Percentiles rank a stretch among this genome's conserved stretches.
phyloP scores from a whole-genome alignment of 2,329 filamentous ascomycete species.

The Ophiostoma sp. region DNA sequence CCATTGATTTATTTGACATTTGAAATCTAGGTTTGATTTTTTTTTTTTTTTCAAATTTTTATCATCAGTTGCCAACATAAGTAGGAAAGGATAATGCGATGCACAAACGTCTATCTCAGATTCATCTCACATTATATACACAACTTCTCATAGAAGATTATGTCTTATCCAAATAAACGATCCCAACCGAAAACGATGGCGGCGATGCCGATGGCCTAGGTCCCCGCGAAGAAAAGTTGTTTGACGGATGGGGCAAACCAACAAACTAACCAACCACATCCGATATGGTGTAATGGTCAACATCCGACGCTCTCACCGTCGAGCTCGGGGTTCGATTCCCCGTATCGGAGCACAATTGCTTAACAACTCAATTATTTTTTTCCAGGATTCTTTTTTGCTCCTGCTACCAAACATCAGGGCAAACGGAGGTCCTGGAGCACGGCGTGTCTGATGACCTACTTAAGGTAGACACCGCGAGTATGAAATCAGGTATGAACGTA shows the following conservation, averaged over 20 bases:
- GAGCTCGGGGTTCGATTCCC: constrained; percentile 25
- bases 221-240: neutral
- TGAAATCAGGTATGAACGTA: too few relatives aligned
- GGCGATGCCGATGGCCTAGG: neutral
- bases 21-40: too few relatives aligned
- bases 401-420: neutral
- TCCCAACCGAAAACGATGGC: neutral
- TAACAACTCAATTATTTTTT: neutral
- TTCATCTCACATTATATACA: neutral
- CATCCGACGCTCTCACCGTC: constrained; percentile 29
- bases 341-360: constrained; percentile 27
- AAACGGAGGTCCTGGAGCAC: neutral
- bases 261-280: constrained; percentile 15
- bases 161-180: neutral
- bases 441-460: too few relatives aligned
- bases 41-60: too few relatives aligned
- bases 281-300: constrained; percentile 31
- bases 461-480: too few relatives aligned
- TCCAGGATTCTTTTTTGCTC: neutral
- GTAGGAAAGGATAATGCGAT: too few relatives aligned
- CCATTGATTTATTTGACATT: too few relatives aligned
- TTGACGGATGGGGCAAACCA: neutral
- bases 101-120: neutral
- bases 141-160: neutral
- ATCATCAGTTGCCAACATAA: too few relatives aligned